Evolutionary conservation across 352 stramenopile species (phyloP).

Genomic region (Globisporangium camurandrum): DNA sequence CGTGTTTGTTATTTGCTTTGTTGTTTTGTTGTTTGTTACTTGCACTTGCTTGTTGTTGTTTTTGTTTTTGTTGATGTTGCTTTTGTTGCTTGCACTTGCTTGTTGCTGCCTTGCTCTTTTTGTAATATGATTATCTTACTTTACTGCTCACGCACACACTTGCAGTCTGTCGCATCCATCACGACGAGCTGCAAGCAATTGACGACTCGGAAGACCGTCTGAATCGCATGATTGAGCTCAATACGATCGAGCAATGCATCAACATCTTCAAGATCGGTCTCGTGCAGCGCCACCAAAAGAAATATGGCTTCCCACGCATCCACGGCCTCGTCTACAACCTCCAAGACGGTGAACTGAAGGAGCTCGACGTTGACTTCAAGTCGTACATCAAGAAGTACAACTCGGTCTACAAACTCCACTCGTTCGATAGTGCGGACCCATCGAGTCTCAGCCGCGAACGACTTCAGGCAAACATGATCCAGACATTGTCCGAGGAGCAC

Average conservation of each 20-base stretch:
- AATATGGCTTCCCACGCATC: slow-evolving; percentile 86
- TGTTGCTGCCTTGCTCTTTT: too few relatives aligned
- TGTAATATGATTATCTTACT: too few relatives aligned
- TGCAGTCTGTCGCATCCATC: slow-evolving; percentile 80
- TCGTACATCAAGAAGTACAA: slow-evolving; percentile 74
- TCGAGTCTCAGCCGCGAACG: slow-evolving; percentile 29
- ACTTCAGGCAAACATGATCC: slow-evolving; percentile 75
- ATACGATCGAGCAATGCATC: slow-evolving; percentile 88
- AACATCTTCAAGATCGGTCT: slow-evolving; percentile 89
- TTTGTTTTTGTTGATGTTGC: too few relatives aligned
- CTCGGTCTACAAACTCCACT: slow-evolving; percentile 73
- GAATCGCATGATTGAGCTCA: slow-evolving; percentile 81
- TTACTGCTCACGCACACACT: too few relatives aligned
- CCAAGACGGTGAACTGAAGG: slow-evolving; percentile 69
- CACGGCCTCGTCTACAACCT: slow-evolving; percentile 86
- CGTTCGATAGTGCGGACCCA: slow-evolving; percentile 3
- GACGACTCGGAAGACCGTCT: slow-evolving; percentile 73
- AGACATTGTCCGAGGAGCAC: slow-evolving; percentile 48
- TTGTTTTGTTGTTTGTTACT: too few relatives aligned
- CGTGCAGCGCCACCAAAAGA: slow-evolving; percentile 82
- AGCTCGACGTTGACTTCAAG: slow-evolving; percentile 49
- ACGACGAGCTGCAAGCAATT: slow-evolving; percentile 84
- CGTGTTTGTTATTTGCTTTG: too few relatives aligned
- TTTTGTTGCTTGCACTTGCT: too few relatives aligned
- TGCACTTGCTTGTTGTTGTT: too few relatives aligned